Evolutionary conservation across 208 protist species (phyloP), one percentile per base, ranked within the genome.

Genomic region (Leishmania martiniquensis): DNA sequence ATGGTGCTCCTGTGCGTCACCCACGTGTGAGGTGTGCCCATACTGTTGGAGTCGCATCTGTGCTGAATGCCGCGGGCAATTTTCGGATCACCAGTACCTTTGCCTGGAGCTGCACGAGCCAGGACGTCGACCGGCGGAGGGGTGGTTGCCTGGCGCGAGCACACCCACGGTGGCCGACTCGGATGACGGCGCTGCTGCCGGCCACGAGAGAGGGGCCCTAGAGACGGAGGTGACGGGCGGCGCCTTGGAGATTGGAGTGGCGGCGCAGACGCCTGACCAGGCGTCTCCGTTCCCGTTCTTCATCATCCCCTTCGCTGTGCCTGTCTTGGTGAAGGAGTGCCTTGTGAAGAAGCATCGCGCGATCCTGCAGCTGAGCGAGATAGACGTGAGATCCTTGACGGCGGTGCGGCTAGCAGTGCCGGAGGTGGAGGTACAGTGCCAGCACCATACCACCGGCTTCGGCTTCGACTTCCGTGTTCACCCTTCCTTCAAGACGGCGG

Each of bases 21-120:
- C 73, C 1, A 69, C 82, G 0, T 86, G 82, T 65, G 55, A 81
- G 55, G 77, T 87, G 67, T 91, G 87, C 54, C 72, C 78, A 17
- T 78, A 86, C 71, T 91, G 87, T 72, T 79, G 71, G 63, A 88
- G 83, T 54, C 81, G 76, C 5, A 55, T 91, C 29, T 91, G 87
- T 63, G 69, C 44, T 1, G 80, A 83, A 65, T 91, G 87, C 63
- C 76, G 78, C 49, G 87, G 87, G 0, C 76, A 82, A 49, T 91
- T 91, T 68, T 81, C 81, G 22, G 82, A 87, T 29, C 87, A 91
- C 66, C 72, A 82, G 45, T 91, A 80, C 55, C 78, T 91, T 6
- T 91, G 87, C 62, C 37, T 77, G 20, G 77, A 77, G 45, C 55
- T 45, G 57, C 74, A 82, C 20, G 62, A 76, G 17, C 72, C 62